Evolutionary conservation across 1,284 basidiomycete genomes (phyloP).

Genomic region (Cutaneotrichosporon daszewskae): DNA sequence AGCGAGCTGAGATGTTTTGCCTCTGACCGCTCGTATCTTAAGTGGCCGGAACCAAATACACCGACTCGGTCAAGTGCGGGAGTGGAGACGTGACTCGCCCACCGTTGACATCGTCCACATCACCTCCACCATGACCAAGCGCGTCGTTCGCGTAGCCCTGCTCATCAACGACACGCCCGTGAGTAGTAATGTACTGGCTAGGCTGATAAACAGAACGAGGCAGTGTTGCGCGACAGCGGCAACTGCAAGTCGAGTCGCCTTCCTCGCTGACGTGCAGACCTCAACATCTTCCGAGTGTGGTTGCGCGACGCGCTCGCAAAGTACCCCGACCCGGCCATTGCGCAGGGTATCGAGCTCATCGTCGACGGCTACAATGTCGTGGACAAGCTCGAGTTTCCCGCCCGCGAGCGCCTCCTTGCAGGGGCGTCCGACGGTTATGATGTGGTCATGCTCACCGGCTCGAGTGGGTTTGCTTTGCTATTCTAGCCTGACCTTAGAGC

Average conservation of each 20-base stretch:
- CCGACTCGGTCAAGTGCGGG: no score
- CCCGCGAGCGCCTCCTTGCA: slow-evolving; percentile 41
- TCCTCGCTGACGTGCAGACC: slow-evolving; percentile 26
- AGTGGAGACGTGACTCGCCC: no score
- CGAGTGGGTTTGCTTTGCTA: slow-evolving; percentile 30
- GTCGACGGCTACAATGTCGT: slow-evolving; percentile 53
- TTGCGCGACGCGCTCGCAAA: slow-evolving; percentile 36
- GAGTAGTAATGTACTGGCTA: slow-evolving; percentile 5
- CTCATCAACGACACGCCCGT: slow-evolving; percentile 47
- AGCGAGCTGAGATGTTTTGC: no score
- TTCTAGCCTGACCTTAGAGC: slow-evolving; percentile 19
- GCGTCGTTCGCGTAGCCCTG: slow-evolving; percentile 39
- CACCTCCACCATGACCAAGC: slow-evolving; percentile 19
- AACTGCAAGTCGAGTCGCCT: slow-evolving; percentile 28
- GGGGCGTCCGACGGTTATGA: slow-evolving; percentile 41
- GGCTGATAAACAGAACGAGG: slow-evolving; percentile 24
- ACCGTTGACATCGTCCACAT: no score
- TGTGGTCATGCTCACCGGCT: slow-evolving; percentile 53
- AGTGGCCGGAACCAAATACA: no score
- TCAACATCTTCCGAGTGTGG: slow-evolving; percentile 45
- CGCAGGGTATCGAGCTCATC: slow-evolving; percentile 35
- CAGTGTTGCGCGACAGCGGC: slow-evolving; percentile 40
- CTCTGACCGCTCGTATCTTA: no score
- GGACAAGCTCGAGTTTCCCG: slow-evolving; percentile 47
- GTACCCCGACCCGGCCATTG: slow-evolving; percentile 28